A percentile compares a stretch with the other conserved stretches of the same genome.
These are phyloP conservation scores for Ceratocystis destructans DNA, from an alignment of 2,329 filamentous ascomycete species.

Conservation along the genomic window DNA sequence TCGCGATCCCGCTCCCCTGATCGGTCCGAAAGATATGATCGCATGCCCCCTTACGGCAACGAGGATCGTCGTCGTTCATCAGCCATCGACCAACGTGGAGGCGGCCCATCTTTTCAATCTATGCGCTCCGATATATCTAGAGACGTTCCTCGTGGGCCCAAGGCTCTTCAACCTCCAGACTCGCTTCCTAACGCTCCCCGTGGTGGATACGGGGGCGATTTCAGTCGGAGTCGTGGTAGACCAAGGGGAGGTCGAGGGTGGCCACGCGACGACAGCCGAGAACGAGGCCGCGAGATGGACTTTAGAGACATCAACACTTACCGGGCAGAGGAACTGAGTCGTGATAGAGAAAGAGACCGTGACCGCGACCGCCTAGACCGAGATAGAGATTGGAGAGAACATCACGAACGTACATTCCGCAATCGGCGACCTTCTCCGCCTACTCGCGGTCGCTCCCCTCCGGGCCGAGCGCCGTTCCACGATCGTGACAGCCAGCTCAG, in stretches of 20 bases:
- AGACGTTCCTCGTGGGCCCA: conserved; percentile 67
- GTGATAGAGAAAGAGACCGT: conserved; percentile 40
- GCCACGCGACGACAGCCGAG: conserved; percentile 47
- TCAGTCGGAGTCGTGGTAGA: conserved; percentile 38
- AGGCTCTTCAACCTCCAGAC: conserved; percentile 50
- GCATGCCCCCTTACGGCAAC: conserved; percentile 42
- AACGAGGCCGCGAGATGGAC: conserved; percentile 44
- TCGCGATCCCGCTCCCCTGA: conserved; percentile 56
- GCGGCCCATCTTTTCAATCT: conserved; percentile 45
- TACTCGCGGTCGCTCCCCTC: conserved; percentile 49
- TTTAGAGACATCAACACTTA: conserved; percentile 39
- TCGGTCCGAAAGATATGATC: conserved; percentile 51
- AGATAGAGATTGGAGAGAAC: conserved; percentile 35
- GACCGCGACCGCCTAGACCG: conserved; percentile 28
- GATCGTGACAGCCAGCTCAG: conserved; percentile 47
- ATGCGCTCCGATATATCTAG: conserved; percentile 42
- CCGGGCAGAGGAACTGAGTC: conserved; percentile 42
- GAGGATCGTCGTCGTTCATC: conserved; percentile 57
- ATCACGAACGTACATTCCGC: conserved; percentile 29
- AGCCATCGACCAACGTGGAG: conserved; percentile 30
- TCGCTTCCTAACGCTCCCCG: conserved; percentile 54
- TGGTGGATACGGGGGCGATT: conserved; percentile 51
- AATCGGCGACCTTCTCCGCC: conserved; percentile 43
- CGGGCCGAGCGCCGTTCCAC: conserved; percentile 50
- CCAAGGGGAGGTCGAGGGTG: conserved; percentile 45